phyloP scores from a whole-genome alignment of 306 rosid genomes.

The Medicago ruthenica region DNA sequence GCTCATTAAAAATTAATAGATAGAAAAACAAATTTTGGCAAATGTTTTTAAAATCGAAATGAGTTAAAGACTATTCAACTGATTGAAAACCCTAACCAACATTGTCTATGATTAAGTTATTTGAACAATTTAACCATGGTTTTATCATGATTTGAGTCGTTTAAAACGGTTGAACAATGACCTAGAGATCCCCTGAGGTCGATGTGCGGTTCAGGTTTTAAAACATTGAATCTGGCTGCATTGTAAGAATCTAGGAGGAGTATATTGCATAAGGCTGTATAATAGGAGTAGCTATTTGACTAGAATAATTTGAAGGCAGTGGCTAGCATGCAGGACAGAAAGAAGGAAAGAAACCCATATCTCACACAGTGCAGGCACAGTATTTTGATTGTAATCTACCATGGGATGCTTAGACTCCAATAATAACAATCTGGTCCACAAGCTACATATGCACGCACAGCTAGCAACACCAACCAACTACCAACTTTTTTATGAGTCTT shows the following conservation, averaged over 20 bases:
- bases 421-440: slow-evolving; percentile 38
- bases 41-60: no score
- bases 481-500: slow-evolving; percentile 23
- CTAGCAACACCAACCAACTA: slow-evolving; percentile 29
- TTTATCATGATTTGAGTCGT: no score
- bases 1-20: no score
- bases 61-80: no score
- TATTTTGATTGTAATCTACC: neutral
- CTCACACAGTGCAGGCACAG: neutral
- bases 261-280: neutral
- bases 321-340: neutral
- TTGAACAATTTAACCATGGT: no score
- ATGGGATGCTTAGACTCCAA: slow-evolving; percentile 2
- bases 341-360: slow-evolving; percentile 2
- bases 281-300: neutral
- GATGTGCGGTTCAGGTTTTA: no score
- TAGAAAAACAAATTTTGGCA: no score
- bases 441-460: neutral
- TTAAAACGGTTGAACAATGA: no score
- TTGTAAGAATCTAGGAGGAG: neutral
- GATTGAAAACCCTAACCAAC: no score
- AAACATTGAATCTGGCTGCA: no score
- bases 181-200: no score
- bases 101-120: no score
- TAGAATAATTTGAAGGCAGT: neutral